Base-by-base conservation (phyloP, 805 yeast species). In the Candida hungchunana region DNA sequence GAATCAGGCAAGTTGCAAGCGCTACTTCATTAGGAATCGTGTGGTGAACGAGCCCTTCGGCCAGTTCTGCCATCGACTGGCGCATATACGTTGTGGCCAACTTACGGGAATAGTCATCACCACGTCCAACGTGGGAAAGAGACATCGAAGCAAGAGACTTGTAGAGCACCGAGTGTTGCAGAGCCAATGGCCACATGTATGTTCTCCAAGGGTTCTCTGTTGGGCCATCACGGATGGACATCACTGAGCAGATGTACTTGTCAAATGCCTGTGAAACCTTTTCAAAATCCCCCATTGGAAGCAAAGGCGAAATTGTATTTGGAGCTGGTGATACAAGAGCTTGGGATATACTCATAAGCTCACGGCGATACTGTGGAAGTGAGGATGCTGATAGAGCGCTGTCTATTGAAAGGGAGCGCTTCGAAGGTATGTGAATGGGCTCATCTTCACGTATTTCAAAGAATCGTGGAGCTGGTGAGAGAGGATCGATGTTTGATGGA, bases 91-190 rank as follows among this genome's bases (percentile, higher is more conserved):
- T 56, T 43, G 70, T 64, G 2, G 82, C 85, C 41, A 63, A 66
- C 1, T 73, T 57, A 14, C 79, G 50, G 29, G 75, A 41, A 7
- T 59, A 58, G 12, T 62, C 55, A 46, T 71, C 69, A 3, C 71
- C 69, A 26, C 71, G 48, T 0, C 75, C 69, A 14, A 73, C 61
- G 48, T 80, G 86, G 46, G 79, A 77, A 35, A 75, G 62, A 0
- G 86, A 75, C 79, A 80, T 77, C 5, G 85, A 74, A 2, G 82
- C 77, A 31, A 80, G 60, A 1, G 84, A 76, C 49, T 79, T 74
- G 58, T 71, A 72, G 39, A 80, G 57, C 10, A 78, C 80, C 2
- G 79, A 64, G 46, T 77, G 67, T 20, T 68, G 58, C n/a, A 60
- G 47, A 0, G 83, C 77, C 30, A 77, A 52, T 1, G 86, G 85